phyloP scores from a whole-genome alignment of 2,329 filamentous ascomycete species.

The Diaporthe caulivora region DNA sequence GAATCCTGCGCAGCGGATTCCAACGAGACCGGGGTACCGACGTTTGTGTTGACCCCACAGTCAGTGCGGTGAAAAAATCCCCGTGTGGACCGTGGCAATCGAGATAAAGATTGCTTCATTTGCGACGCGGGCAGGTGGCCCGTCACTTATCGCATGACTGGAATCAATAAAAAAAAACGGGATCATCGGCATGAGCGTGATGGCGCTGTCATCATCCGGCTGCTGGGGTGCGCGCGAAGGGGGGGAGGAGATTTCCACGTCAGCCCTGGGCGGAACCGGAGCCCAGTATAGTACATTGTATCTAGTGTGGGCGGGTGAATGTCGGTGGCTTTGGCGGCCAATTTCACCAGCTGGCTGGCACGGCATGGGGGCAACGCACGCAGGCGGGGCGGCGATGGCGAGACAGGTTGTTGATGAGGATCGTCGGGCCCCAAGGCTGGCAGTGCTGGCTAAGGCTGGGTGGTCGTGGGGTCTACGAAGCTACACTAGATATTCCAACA shows the following conservation, averaged over 20 bases:
- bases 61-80: constrained; percentile 30
- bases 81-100: constrained; percentile 5
- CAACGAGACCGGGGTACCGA: constrained; percentile 15
- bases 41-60: background rate
- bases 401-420: constrained; percentile 25
- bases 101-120: constrained; percentile 35
- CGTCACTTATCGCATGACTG: constrained; percentile 32
- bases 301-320: too few relatives aligned
- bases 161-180: background rate
- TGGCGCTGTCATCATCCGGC: constrained; percentile 21
- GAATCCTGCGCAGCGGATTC: constrained; percentile 5
- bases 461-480: background rate
- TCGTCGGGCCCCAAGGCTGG: constrained; percentile 14
- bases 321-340: constrained; percentile 9
- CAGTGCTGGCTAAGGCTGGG: background rate
- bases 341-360: constrained; percentile 13
- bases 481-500: background rate
- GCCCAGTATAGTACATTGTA: too few relatives aligned
- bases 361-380: background rate
- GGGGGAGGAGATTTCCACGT: constrained; percentile 1
- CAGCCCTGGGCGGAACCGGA: background rate
- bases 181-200: constrained; percentile 16
- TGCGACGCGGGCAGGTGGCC: constrained; percentile 11
- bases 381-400: constrained; percentile 15
- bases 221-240: background rate